Conservation (phyloP, 306 rosid genomes). For the Quercus engelmannii region DNA sequence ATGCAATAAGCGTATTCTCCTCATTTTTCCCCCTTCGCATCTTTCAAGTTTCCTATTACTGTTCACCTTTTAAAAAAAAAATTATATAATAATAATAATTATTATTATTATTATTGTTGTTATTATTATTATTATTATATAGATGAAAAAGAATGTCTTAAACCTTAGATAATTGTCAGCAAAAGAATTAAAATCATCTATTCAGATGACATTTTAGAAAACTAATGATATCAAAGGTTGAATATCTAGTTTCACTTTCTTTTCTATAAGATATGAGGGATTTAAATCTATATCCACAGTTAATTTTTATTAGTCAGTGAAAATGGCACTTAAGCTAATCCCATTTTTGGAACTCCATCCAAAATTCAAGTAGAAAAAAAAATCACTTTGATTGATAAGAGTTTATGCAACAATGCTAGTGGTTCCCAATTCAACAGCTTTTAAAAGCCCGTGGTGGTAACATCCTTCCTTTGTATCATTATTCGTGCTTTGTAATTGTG, state of each 20-base stretch:
- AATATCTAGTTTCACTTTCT: neutral
- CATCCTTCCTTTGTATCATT: neutral
- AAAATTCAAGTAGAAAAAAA: constrained; percentile 29
- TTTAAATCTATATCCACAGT: neutral
- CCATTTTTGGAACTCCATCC: constrained; percentile 27
- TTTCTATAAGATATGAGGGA: neutral
- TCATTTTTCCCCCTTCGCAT: neutral
- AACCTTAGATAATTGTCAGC: no score
- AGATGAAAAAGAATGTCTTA: no score
- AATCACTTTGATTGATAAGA: constrained; percentile 23
- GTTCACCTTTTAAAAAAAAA: no score
- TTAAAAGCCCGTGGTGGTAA: constrained; percentile 38
- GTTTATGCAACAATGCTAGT: constrained; percentile 22
- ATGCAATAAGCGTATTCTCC: neutral
- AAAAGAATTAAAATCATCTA: no score
- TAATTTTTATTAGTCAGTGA: neutral
- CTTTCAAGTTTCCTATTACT: neutral
- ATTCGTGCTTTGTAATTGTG: constrained; percentile 1
- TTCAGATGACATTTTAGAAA: neutral
- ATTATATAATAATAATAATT: no score
- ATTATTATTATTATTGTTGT: no score
- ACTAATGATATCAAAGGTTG: neutral
- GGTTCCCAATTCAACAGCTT: constrained; percentile 21
- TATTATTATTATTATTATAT: no score
- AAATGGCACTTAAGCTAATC: neutral